Percentiles rank a stretch among this genome's conserved stretches.
phyloP scores from a whole-genome alignment of 106 monocot genomes.

The Platanthera zijinensis region DNA sequence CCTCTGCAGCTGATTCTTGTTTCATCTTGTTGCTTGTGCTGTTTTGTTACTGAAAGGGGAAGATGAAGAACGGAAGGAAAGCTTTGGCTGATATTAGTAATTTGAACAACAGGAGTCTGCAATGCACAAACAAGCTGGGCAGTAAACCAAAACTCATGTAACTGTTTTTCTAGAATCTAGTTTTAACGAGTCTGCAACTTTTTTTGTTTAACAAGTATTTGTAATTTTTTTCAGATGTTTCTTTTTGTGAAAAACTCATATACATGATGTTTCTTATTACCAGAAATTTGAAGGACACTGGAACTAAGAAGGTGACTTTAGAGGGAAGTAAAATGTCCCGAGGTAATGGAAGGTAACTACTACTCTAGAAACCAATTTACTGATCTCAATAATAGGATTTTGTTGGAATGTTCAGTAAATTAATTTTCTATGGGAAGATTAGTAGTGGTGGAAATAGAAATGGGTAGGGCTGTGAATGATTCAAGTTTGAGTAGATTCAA shows the following conservation, averaged over 20 bases:
- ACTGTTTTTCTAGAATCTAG: background rate
- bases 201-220: background rate
- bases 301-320: conserved; percentile 2
- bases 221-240: background rate
- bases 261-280: conserved; percentile 3
- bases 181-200: background rate
- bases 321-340: conserved; percentile 4
- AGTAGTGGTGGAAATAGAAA: background rate
- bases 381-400: background rate
- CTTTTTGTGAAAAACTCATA: background rate
- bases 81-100: conserved; percentile 7
- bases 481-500: too few species aligned
- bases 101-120: background rate
- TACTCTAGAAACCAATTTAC: background rate
- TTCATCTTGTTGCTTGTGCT: background rate
- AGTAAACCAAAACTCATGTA: conserved; percentile 9
- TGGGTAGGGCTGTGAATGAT: background rate
- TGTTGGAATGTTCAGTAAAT: background rate
- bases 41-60: conserved; percentile 1
- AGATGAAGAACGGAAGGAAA: conserved; percentile 9
- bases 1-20: background rate
- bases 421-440: conserved; percentile 10
- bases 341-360: conserved; percentile 2
- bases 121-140: background rate
- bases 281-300: background rate